These are phyloP conservation scores for Stachybotrys chartarum DNA, from an alignment of 2,329 filamentous ascomycete species.

Conservation along the genomic window DNA sequence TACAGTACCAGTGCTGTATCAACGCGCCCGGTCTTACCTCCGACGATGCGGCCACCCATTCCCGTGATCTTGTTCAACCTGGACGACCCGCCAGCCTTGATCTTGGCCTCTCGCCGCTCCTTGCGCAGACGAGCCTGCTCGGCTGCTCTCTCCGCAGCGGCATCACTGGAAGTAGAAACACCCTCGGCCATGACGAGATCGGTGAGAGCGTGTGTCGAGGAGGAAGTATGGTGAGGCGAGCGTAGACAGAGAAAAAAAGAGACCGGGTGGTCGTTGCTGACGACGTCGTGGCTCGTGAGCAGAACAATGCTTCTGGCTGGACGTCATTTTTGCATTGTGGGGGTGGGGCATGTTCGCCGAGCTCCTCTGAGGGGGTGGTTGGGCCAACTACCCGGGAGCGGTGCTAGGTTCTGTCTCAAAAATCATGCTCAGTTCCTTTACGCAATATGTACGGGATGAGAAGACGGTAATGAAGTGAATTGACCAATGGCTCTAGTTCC, in stretches of 20 bases:
- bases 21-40: slow-evolving; percentile 15
- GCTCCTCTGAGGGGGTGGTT: not conserved
- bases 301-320: not conserved
- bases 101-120: slow-evolving; percentile 73
- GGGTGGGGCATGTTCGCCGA: not conserved
- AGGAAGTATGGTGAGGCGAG: too few species aligned
- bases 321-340: not conserved
- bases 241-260: too few species aligned
- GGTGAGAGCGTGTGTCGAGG: too few species aligned
- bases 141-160: slow-evolving; percentile 43
- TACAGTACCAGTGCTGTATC: too few species aligned
- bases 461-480: too few species aligned
- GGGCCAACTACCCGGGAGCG: too few species aligned
- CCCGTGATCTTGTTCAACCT: slow-evolving; percentile 71
- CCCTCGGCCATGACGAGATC: slow-evolving; percentile 30
- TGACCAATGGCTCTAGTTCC: too few species aligned
- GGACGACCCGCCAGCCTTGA: slow-evolving; percentile 62
- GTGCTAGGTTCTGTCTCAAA: too few species aligned
- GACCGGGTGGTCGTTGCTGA: not conserved
- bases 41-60: slow-evolving; percentile 40
- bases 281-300: not conserved
- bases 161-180: slow-evolving; percentile 29
- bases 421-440: too few species aligned
- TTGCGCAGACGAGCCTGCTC: slow-evolving; percentile 70
- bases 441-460: too few species aligned